Base-by-base conservation (phyloP, 2,329 filamentous ascomycete species). In the Alternaria sp. region DNA sequence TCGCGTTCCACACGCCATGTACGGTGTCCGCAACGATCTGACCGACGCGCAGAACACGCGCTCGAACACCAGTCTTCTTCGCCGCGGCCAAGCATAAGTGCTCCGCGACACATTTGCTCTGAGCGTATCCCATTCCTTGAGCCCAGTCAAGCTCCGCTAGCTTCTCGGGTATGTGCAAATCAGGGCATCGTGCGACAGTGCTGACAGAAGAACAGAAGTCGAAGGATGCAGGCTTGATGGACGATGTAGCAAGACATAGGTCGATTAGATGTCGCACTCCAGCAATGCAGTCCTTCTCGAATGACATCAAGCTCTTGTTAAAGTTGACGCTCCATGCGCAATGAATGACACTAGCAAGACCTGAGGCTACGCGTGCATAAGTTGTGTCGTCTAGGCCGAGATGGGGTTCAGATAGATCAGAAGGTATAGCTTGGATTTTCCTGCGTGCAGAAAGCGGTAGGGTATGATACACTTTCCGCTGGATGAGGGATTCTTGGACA, bases 261-360 rank as follows among this genome's bases (percentile, higher is more conserved):
- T 68, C 61, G 7, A 84, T 75, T 2, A 87, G 76, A 52, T 86
- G 81, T 3, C 72, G 71, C 1, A 82, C 78, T 1, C 83, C 83
- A 3, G 72, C 73, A 16, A 87, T 80, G 54, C 74, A 74, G 38
- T 83, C 80, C n/a, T 63, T 63, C 50, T 85, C 84, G 62, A 87
- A 87, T 27, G 79, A 83, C 0, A 76, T 73, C 2, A 87, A 74
- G 3, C 75, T 75, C 63, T 85, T 78, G 71, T 85, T 86, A 76
- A 87, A 87, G 70, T 87, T 86, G 46, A 87, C 85, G 2, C 82
- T 76, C 85, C 85, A 86, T 1, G 85, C 83, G 64, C 80, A 80
- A 73, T 87, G 84, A 27, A 87, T 82, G 10, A 86, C 78, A 22
- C 71, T 74, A 0, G 79, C 78, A 3, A 86, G 69, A 3, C 54